Base-by-base conservation (phyloP, 2,329 filamentous ascomycete genomes). In the Elsinoe australis region DNA sequence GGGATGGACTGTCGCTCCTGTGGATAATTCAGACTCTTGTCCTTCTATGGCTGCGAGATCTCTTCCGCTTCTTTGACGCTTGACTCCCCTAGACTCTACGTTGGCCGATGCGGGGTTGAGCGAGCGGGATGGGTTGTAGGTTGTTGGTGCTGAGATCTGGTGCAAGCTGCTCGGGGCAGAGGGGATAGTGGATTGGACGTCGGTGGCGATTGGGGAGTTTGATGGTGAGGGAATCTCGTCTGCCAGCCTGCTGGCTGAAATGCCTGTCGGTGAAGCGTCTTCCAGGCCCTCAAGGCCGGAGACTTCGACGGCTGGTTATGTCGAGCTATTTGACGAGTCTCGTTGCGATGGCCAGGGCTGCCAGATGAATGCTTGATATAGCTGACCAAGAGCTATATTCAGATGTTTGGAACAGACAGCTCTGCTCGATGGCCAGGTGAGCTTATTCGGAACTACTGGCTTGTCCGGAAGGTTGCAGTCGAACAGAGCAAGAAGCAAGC, bases 221-320 rank as follows among this genome's bases (percentile, higher is more conserved):
- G 24, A 15, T 15, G 45, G 31, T 14, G 45, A 36, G 32, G 45
- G 45, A 15, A 8, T 34, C 45, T 48, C 45, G 45, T 48, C 45
- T 35, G 45, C 45, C 45, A 48, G 45, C 33, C 45, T 48, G 45
- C 45, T 48, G 45, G 45, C 45, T 39, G 45, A 19, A 19, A 18
- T 38, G 45, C 33, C 45, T 26, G 32, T 29, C 45, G 31, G 33
- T 35, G 32, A 22, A 34, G 32, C 31, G 45, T 39, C 45, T 38
- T 34, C 45, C 45, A 38, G 45, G 21, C 45, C 45, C 18, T 26
- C 24, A 48, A 21, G 45, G 45, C 45, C 45, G 45, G 45, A 48
- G 45, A 48, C 45, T 39, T 48, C 18, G 45, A 48, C 33, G 24
- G 45, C 32, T 21, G 33, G 24, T 34, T 17, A 18, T 44, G 14